A percentile compares a stretch with the other conserved stretches of the same genome.
Evolutionary conservation across 2,329 filamentous ascomycete genomes (phyloP).

Genomic region (Claviceps africana): DNA sequence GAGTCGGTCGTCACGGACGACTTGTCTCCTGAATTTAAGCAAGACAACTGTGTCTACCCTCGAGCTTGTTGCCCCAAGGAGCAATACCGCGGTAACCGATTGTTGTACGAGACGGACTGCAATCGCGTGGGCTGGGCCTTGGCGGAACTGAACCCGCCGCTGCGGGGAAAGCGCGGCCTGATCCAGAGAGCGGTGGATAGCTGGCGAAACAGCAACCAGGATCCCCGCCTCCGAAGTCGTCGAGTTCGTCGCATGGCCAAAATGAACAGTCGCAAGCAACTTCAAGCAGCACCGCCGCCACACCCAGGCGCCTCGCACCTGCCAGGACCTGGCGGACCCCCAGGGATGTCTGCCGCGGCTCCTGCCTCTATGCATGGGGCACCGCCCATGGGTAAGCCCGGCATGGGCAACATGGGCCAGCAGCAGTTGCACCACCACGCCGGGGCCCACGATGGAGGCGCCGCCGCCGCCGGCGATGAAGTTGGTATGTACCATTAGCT

Average conservation of each 20-base stretch:
- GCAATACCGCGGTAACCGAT: constrained; percentile 86
- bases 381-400: constrained; percentile 49
- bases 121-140: constrained; percentile 99
- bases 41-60: constrained; percentile 95
- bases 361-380: constrained; percentile 47
- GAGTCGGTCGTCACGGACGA: constrained; percentile 89
- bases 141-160: constrained; percentile 78
- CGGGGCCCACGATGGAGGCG: constrained; percentile 34
- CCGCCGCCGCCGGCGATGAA: constrained; percentile 60
- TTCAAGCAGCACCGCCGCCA: constrained; percentile 42
- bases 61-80: constrained; percentile 90
- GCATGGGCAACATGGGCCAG: constrained; percentile 49
- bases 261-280: constrained; percentile 73
- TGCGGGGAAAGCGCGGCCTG: constrained; percentile 84
- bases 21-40: constrained; percentile 80
- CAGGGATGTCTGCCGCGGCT: constrained; percentile 47
- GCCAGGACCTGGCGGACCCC: constrained; percentile 50
- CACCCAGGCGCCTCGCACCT: constrained; percentile 48
- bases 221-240: constrained; percentile 77
- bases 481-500: constrained; percentile 93
- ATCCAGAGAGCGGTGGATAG: constrained; percentile 97
- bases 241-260: constrained; percentile 92
- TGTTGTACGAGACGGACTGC: constrained; percentile 96
- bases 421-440: constrained; percentile 49
- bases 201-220: constrained; percentile 98